Evolutionary conservation across 225 moss, liverwort and hornwort species (phyloP), one percentile per base, ranked within the genome.

Genomic region (Physcomitrium patens): DNA sequence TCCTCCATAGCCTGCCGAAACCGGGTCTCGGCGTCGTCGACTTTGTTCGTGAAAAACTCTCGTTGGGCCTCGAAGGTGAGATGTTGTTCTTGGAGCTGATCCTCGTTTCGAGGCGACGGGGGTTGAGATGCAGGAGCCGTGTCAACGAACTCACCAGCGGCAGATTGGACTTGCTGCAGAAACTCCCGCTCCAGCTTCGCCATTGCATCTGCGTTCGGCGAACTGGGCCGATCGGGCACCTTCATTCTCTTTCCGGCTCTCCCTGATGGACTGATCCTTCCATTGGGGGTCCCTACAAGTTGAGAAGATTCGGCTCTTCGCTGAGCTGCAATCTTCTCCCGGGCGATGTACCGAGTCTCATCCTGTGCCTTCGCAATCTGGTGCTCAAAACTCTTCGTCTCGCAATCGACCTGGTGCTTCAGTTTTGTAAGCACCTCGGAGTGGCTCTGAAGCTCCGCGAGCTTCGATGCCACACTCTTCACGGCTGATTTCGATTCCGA

Each of bases 1-100:
- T 66, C 73, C n/a, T 87, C 86, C 83, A 87, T 87, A 0, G 76
- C 81, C 73, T 81, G 78, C 57, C 84, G 16, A 9, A 81, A 84
- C 0, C 2, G 10, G 0, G 67, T 45, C 14, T 87, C 63, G 0
- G 81, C 78, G 2, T 56, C 73, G 0, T 87, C 86, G 0, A 87
- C 73, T 63, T 73, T 84, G 2, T 63, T 22, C 0, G 19, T 53
- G 10, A 87, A 87, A 20, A 43, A 37, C 5, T 8, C 37, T 28
- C 70, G 81, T 0, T 27, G 7, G 0, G 44, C 77, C 48, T 84
- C 83, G 3, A 87, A 87, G 0, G 7, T 10, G 6, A 15, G 15
- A 2, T 87, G 86, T 11, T 83, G 72, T 0, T 72, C 67, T 50
- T 78, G 14, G 8, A 83, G 28, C 26, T 81, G 78, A 0, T 49